Conservation (phyloP, 495 filamentous ascomycete genomes). For the Friedmanniomyces endolithicus region DNA sequence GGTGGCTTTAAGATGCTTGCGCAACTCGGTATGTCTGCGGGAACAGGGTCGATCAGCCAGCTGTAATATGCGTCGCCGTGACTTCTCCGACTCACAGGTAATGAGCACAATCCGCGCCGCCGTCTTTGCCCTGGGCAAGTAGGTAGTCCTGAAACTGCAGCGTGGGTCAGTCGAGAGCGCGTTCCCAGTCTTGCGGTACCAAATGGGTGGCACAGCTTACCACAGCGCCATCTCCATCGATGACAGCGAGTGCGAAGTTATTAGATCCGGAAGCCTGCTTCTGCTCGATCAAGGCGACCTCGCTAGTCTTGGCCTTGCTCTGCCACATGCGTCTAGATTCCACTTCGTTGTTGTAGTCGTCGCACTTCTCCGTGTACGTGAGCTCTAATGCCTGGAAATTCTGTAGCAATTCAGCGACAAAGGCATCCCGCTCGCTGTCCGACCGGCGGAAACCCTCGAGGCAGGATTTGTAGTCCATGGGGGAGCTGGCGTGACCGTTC, state of each 20-base stretch:
- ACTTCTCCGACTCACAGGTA: constrained; percentile 7
- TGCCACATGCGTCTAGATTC: constrained; percentile 22
- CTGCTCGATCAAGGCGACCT: constrained; percentile 15
- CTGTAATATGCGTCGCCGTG: neutral
- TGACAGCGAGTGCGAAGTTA: constrained; percentile 28
- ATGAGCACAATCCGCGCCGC: constrained; percentile 31
- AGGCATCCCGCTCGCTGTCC: constrained; percentile 10
- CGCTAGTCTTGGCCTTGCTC: constrained; percentile 9
- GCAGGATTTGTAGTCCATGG: constrained; percentile 3
- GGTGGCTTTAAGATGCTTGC: constrained; percentile 19
- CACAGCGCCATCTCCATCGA: constrained; percentile 32
- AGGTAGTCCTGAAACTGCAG: constrained; percentile 28
- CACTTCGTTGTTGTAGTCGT: constrained; percentile 24
- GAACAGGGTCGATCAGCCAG: neutral
- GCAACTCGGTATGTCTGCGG: constrained; percentile 19
- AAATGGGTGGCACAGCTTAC: constrained; percentile 16
- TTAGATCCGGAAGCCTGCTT: constrained; percentile 21
- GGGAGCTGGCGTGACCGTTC: neutral
- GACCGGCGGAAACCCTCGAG: constrained; percentile 12
- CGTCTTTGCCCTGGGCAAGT: constrained; percentile 22
- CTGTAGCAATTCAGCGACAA: constrained; percentile 6
- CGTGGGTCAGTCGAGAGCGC: neutral
- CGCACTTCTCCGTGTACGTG: constrained; percentile 22
- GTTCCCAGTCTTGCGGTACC: neutral
- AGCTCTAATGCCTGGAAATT: constrained; percentile 7